Evolutionary conservation across 495 filamentous ascomycete genomes (phyloP).

Genomic region (Annulohypoxylon nitens): DNA sequence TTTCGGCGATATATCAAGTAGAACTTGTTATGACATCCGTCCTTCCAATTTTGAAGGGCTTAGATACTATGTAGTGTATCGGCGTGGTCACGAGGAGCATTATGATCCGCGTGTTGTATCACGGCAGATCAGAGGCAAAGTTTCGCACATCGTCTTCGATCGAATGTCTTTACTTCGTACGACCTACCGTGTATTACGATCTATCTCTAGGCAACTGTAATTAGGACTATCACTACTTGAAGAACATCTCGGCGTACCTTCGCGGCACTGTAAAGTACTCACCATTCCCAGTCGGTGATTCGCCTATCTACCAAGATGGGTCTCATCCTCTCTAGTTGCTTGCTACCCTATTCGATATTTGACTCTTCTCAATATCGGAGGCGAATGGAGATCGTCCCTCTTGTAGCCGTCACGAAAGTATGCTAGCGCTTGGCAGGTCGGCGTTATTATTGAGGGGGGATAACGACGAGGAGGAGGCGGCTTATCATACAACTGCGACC

Average conservation of each 20-base stretch:
- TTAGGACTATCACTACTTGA: slow-evolving; percentile 1
- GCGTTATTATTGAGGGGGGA: slow-evolving; percentile 42
- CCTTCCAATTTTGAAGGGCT: slow-evolving; percentile 14
- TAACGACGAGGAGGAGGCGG: slow-evolving; percentile 22
- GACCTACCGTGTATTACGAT: slow-evolving; percentile 19
- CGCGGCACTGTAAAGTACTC: slow-evolving; percentile 32
- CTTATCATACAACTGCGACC: slow-evolving; percentile 35
- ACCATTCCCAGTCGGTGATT: neutral
- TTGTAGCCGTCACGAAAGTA: slow-evolving; percentile 28
- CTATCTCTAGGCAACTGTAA: neutral
- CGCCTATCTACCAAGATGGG: slow-evolving; percentile 20
- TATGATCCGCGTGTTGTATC: slow-evolving; percentile 14
- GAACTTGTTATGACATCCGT: neutral
- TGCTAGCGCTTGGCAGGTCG: slow-evolving; percentile 33
- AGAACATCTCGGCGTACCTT: slow-evolving; percentile 22
- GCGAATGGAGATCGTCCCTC: slow-evolving; percentile 33
- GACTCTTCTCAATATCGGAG: slow-evolving; percentile 25
- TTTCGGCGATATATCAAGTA: slow-evolving; percentile 18
- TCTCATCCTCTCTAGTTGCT: slow-evolving; percentile 24
- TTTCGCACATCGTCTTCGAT: slow-evolving; percentile 16
- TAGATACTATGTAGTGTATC: slow-evolving; percentile 8
- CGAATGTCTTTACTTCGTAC: slow-evolving; percentile 28
- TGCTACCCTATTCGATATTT: slow-evolving; percentile 25
- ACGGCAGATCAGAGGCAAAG: slow-evolving; percentile 23
- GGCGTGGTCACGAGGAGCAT: slow-evolving; percentile 10